A percentile compares a stretch with the other conserved stretches of the same genome.
Conservation (phyloP, 139 green algal species). For the Tetraselmis chui region DNA sequence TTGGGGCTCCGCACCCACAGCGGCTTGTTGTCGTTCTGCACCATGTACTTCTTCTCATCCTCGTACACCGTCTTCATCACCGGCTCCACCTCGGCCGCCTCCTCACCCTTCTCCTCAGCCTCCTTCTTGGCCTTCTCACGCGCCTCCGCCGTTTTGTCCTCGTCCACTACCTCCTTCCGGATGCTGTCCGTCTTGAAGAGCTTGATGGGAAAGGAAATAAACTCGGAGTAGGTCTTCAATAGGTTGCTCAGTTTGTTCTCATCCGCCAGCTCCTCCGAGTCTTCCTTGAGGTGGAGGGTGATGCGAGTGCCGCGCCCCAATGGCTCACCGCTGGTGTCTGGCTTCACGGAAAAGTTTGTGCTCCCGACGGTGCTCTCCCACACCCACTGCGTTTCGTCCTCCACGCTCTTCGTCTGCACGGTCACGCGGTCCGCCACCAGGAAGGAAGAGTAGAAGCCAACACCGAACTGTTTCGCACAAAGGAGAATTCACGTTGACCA, state of each 20-base stretch:
- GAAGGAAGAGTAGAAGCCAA: slow-evolving; percentile 98
- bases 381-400: slow-evolving; percentile 67
- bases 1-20: slow-evolving; percentile 83
- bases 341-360: slow-evolving; percentile 74
- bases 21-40: slow-evolving; percentile 96
- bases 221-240: slow-evolving; percentile 97
- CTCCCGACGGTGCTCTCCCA: slow-evolving; percentile 85
- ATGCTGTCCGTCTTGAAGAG: slow-evolving; percentile 49
- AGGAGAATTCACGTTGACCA: too few relatives aligned
- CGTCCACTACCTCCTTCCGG: slow-evolving; percentile 68
- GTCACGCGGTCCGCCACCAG: slow-evolving; percentile 61
- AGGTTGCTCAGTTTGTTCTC: slow-evolving; percentile 62
- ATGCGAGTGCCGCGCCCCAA: slow-evolving; percentile 78
- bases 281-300: slow-evolving; percentile 92
- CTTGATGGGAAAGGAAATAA: slow-evolving; percentile 98
- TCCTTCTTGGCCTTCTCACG: slow-evolving; percentile 68
- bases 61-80: slow-evolving; percentile 85
- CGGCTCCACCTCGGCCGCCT: slow-evolving; percentile 59
- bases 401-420: slow-evolving; percentile 14
- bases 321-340: slow-evolving; percentile 34
- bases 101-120: slow-evolving; percentile 58
- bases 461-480: slow-evolving; percentile 97
- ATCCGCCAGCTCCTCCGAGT: slow-evolving; percentile 73
- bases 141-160: slow-evolving; percentile 65
- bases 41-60: slow-evolving; percentile 69